A percentile compares a stretch with the other conserved stretches of the same genome.
phyloP scores from a whole-genome alignment of 2,329 filamentous ascomycete species.

The Epichloe typhina region DNA sequence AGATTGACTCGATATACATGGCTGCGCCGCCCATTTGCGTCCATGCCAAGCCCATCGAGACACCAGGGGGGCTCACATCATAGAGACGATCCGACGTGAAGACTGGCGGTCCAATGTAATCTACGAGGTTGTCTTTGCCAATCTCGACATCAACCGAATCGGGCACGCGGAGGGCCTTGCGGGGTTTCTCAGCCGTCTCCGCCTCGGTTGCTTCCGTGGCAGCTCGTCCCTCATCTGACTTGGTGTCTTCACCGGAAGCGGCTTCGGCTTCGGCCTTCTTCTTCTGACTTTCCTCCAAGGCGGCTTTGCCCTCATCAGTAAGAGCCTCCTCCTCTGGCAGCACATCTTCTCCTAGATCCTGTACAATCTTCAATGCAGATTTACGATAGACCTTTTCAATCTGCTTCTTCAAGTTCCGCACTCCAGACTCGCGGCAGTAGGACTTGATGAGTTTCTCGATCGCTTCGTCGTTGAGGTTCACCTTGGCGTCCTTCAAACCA shows the following conservation, averaged over 20 bases:
- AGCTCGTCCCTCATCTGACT: constrained; percentile 12
- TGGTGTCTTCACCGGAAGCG: constrained; percentile 17
- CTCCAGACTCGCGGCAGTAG: constrained; percentile 93
- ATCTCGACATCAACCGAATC: constrained; percentile 79
- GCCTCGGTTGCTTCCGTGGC: constrained; percentile 21
- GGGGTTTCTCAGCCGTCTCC: constrained; percentile 49
- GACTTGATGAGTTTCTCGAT: constrained; percentile 97
- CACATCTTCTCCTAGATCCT: constrained; percentile 77
- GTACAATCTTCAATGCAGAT: constrained; percentile 91
- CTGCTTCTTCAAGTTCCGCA: constrained; percentile 96
- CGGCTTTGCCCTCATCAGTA: constrained; percentile 74
- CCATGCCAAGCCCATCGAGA: constrained; percentile 97
- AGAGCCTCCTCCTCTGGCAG: constrained; percentile 69
- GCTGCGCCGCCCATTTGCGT: constrained; percentile 94
- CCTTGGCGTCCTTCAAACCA: constrained; percentile 79
- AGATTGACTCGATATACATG: constrained; percentile 92
- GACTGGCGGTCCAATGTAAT: constrained; percentile 90
- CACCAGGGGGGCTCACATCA: constrained; percentile 82
- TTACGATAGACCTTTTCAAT: constrained; percentile 99
- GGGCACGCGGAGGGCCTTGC: constrained; percentile 69
- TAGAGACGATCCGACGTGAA: constrained; percentile 95
- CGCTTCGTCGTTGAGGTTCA: constrained; percentile 72
- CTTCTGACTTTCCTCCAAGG: constrained; percentile 57
- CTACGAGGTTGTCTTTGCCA: constrained; percentile 78
- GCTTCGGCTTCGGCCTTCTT: constrained; percentile 53